Evolutionary conservation across 768 basidiomycete species (phyloP).

Genomic region (Tylopilus rubrobrunneus): DNA sequence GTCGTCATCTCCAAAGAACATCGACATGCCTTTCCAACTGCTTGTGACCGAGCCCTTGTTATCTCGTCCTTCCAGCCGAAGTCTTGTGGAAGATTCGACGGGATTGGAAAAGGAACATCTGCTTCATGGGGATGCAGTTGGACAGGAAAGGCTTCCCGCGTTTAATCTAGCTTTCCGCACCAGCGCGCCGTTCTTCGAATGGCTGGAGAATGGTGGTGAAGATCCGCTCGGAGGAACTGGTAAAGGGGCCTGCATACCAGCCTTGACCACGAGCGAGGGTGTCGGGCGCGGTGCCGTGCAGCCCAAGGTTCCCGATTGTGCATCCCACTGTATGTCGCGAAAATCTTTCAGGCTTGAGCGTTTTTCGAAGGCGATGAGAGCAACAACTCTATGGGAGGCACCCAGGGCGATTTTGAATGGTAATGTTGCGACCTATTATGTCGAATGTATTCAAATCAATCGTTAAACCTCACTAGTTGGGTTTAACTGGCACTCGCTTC

Average conservation of each 20-base stretch:
- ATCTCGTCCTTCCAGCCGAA: not conserved
- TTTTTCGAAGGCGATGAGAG: slow-evolving; percentile 75
- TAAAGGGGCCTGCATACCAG: slow-evolving; percentile 11
- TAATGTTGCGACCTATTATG: slow-evolving; percentile 20
- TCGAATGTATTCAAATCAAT: not conserved
- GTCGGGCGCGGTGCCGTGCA: not conserved
- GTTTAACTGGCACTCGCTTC: slow-evolving; percentile 55
- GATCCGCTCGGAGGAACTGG: slow-evolving; percentile 25
- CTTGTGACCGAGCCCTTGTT: not conserved
- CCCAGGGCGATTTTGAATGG: slow-evolving; percentile 57
- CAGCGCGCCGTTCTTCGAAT: slow-evolving; percentile 57
- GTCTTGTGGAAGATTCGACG: not conserved
- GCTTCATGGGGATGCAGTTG: not conserved
- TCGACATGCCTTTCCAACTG: not conserved
- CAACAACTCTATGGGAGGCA: slow-evolving; percentile 67
- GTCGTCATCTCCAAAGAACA: not conserved
- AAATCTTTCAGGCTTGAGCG: slow-evolving; percentile 57
- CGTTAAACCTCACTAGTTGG: slow-evolving; percentile 32
- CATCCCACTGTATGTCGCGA: not conserved
- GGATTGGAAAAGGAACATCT: not conserved
- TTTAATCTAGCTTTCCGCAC: slow-evolving; percentile 71
- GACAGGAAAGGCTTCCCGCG: slow-evolving; percentile 38
- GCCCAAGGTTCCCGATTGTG: not conserved
- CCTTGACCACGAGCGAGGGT: not conserved
- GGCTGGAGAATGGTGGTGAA: slow-evolving; percentile 61